A percentile compares a stretch with the other conserved stretches of the same genome.
Conservation (phyloP, 371 early-diverging fungal species). For the Rhizopus sp. region DNA sequence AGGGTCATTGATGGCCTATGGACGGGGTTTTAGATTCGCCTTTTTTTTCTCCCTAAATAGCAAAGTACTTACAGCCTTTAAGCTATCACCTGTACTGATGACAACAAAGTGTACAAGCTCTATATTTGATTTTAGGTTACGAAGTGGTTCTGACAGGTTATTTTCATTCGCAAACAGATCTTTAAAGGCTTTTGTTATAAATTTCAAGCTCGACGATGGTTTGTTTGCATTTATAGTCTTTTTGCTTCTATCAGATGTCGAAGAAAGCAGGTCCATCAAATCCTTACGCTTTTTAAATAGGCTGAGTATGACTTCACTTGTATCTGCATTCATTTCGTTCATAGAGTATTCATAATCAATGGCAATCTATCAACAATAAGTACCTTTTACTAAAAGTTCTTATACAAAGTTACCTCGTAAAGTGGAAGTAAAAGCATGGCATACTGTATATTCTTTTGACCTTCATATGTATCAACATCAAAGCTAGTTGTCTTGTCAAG, state of each 20-base stretch:
- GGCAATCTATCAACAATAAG: slow-evolving; percentile 23
- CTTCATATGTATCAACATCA: slow-evolving; percentile 51
- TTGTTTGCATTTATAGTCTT: slow-evolving; percentile 11
- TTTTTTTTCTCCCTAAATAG: not conserved
- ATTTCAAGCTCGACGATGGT: slow-evolving; percentile 21
- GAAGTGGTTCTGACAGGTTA: not conserved
- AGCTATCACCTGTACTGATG: slow-evolving; percentile 24
- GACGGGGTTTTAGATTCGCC: not conserved
- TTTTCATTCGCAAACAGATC: slow-evolving; percentile 27
- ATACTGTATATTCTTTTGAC: slow-evolving; percentile 52
- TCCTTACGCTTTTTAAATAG: slow-evolving; percentile 42
- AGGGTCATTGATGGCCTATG: slow-evolving; percentile 24
- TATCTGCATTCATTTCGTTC: slow-evolving; percentile 21
- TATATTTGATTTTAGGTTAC: slow-evolving; percentile 35
- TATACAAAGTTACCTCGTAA: slow-evolving; percentile 47
- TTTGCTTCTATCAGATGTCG: slow-evolving; percentile 41
- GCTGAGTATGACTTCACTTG: slow-evolving; percentile 31
- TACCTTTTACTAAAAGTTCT: not conserved
- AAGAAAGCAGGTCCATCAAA: slow-evolving; percentile 23
- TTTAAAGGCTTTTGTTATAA: slow-evolving; percentile 29
- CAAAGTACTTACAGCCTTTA: slow-evolving; percentile 20
- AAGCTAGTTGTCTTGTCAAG: slow-evolving; percentile 58
- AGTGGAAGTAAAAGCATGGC: slow-evolving; percentile 48
- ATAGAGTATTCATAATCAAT: slow-evolving; percentile 43
- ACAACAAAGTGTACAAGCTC: slow-evolving; percentile 51